Base-by-base conservation (phyloP, 2,329 filamentous ascomycete genomes). In the Fusarium sp. region DNA sequence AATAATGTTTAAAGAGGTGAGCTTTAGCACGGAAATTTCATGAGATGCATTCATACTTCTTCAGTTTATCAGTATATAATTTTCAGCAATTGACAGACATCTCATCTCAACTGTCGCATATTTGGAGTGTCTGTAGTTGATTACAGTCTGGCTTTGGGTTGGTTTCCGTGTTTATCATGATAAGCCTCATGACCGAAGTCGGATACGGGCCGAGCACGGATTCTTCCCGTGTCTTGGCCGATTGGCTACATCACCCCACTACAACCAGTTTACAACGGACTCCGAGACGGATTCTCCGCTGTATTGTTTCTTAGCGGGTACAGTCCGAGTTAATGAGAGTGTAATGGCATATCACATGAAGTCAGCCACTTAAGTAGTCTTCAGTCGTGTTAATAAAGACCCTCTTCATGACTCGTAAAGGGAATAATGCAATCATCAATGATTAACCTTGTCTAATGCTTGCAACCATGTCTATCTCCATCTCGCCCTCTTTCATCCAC, bases 151-250 rank as follows among this genome's bases (percentile, higher is more conserved):
- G 2, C 6, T 12, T 48, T 27, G 14, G 18, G 18, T 26, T 27
- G 12, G 11, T 18, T 55, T 38, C 54, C 32, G 42, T 49, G 42
- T 38, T 49, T 27, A 7, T 38, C n/a, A 52, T 41, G 35, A 52
- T 23, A 13, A 32, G 35, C 26, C 33, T 32, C 52, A 8, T 4
- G 2, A 30, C 37, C 5, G 17, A 32, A 8, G n/a, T 41, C 45
- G n/a, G 45, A 41, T 11, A 30, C 55, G 55, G 55, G 18, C 45
- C 42, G 33, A 50, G n/a, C 54, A 57, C 54, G 54, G 54, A 48
- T 57, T 57, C 54, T 48, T 48, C 23, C 54, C 54, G 54, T 15
- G 23, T 10, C 40, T 4, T 10, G 5, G 7, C 1, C 2, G 2
- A 10, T 9, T 35, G 13, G 30, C 10, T 20, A 11, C 8, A 9